Percentiles rank a stretch among this genome's conserved stretches.
phyloP scores from a whole-genome alignment of 2,329 filamentous ascomycete species.

The Ceratocystiopsis brevicomis region DNA sequence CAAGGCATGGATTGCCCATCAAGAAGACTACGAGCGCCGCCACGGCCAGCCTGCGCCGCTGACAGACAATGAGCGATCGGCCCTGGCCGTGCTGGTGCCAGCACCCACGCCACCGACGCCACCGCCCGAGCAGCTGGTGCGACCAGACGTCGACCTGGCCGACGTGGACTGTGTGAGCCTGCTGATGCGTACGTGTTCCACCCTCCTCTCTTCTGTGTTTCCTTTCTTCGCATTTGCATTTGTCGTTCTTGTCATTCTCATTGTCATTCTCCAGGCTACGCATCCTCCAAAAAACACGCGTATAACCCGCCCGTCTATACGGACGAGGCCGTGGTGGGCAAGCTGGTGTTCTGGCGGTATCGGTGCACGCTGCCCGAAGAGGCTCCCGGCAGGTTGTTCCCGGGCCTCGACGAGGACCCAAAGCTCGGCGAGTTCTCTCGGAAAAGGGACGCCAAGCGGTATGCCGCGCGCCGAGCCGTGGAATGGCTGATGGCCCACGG shows the following conservation, averaged over 20 bases:
- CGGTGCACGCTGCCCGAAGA: conserved; percentile 12
- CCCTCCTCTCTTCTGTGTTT: neutral
- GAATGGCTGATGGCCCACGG: conserved; percentile 19
- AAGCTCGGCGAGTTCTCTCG: conserved; percentile 17
- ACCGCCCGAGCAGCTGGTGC: neutral
- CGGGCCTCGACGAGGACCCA: conserved; percentile 7
- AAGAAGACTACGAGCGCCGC: conserved; percentile 18
- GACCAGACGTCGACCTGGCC: neutral
- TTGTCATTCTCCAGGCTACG: too few species aligned
- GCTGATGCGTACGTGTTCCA: conserved; percentile 16
- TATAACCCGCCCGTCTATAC: conserved; percentile 8
- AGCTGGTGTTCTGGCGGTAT: conserved; percentile 11
- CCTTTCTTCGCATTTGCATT: neutral
- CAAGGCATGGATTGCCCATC: conserved; percentile 21
- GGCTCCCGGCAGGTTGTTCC: conserved; percentile 10
- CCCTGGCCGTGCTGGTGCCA: conserved; percentile 20
- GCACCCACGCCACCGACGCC: neutral
- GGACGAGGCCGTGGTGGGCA: conserved; percentile 6
- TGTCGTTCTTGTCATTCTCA: too few species aligned
- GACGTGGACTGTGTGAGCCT: conserved; percentile 21
- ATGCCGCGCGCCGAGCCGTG: conserved; percentile 29
- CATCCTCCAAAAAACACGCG: too few species aligned
- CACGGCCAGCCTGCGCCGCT: conserved; percentile 18
- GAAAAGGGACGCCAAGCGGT: conserved; percentile 36
- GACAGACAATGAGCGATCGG: conserved; percentile 19